phyloP scores from a whole-genome alignment of 2,329 filamentous ascomycete genomes.

The Penicillium sp. region DNA sequence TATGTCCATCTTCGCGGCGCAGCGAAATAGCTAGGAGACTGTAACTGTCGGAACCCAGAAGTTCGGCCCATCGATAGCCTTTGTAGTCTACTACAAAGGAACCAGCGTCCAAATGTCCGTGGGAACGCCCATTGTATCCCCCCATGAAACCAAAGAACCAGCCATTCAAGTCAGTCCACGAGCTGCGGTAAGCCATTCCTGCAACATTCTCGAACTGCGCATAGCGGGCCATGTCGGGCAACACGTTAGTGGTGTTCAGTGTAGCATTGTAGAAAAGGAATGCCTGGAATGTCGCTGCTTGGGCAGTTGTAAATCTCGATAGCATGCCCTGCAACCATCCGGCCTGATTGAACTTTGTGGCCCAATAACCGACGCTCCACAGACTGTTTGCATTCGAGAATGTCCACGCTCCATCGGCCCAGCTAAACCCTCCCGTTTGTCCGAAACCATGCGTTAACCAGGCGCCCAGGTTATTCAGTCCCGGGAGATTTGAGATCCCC shows the following conservation, averaged over 20 bases:
- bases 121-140: slow-evolving; percentile 4
- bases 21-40: slow-evolving; percentile 4
- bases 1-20: slow-evolving; percentile 5
- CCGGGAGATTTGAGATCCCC: slow-evolving; percentile 1
- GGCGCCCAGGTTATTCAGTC: neutral
- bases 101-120: slow-evolving; percentile 4
- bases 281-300: slow-evolving; percentile 7
- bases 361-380: slow-evolving; percentile 7
- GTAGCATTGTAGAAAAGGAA: slow-evolving; percentile 5
- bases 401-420: slow-evolving; percentile 6
- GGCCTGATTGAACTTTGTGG: neutral
- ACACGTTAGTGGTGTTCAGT: neutral
- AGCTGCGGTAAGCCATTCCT: slow-evolving; percentile 5
- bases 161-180: slow-evolving; percentile 2
- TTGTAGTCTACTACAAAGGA: slow-evolving; percentile 8
- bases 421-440: slow-evolving; percentile 4
- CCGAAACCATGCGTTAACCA: slow-evolving; percentile 5
- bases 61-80: slow-evolving; percentile 7
- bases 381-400: slow-evolving; percentile 8
- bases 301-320: neutral
- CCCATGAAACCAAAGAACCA: slow-evolving; percentile 8
- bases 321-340: slow-evolving; percentile 7
- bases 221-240: neutral
- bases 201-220: neutral
- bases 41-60: slow-evolving; percentile 6